Conservation (phyloP, 352 stramenopile genomes). For the Pythium myriotylum region DNA sequence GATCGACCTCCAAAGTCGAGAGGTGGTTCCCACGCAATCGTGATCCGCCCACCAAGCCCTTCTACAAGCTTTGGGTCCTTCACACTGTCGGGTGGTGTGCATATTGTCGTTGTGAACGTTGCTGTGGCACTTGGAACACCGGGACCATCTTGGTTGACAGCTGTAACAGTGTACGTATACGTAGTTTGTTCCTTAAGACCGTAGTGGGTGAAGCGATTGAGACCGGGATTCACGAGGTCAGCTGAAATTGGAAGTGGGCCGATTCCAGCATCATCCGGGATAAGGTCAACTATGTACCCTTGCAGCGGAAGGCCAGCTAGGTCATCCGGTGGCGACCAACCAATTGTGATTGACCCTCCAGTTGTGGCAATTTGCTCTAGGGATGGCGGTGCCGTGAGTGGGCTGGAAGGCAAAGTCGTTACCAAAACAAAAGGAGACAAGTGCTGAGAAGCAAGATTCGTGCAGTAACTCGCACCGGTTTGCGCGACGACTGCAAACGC, state of each 20-base stretch:
- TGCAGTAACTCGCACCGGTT: conserved; percentile 54
- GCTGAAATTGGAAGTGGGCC: conserved; percentile 4
- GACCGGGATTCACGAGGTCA: conserved; percentile 6
- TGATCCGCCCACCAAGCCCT: conserved; percentile 34
- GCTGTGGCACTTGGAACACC: conserved; percentile 33
- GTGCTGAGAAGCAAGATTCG: conserved; percentile 25
- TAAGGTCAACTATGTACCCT: conserved; percentile 41
- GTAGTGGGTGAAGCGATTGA: conserved; percentile 42
- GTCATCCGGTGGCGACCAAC: conserved; percentile 49
- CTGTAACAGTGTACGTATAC: conserved; percentile 52
- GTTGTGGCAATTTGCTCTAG: conserved; percentile 29
- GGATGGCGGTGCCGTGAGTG: conserved; percentile 29
- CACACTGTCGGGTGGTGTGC: conserved; percentile 31
- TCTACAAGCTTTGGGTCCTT: conserved; percentile 16
- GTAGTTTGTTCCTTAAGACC: conserved; percentile 39
- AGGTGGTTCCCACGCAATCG: conserved; percentile 43
- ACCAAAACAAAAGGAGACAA: conserved; percentile 36
- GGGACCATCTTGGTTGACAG: conserved; percentile 49
- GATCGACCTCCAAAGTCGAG: conserved; percentile 44
- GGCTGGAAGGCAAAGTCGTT: conserved; percentile 37
- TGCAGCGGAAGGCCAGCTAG: conserved; percentile 45
- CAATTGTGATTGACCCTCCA: conserved; percentile 47
- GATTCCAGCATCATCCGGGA: conserved; percentile 10
- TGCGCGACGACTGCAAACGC: conserved; percentile 51
- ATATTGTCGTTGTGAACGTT: conserved; percentile 20